A percentile compares a stretch with the other conserved stretches of the same genome.
Conservation (phyloP, 306 rosid species). For the Boehmeria nivea region DNA sequence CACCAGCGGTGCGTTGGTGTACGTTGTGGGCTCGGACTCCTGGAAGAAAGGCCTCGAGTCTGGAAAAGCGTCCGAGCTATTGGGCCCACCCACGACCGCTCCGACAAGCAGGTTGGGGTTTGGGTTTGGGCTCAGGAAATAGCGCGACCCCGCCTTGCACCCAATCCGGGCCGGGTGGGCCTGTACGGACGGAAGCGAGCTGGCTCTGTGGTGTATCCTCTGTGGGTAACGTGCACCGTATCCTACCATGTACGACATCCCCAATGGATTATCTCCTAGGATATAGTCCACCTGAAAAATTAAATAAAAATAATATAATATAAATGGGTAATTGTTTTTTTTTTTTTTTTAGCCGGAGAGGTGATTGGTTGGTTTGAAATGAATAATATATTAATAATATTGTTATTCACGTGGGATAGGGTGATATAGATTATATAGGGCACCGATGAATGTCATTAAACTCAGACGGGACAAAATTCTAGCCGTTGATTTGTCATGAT, state of each 20-base stretch:
- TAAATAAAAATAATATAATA: not conserved
- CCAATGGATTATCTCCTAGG: conserved; percentile 82
- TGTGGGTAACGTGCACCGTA: conserved; percentile 78
- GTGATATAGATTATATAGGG: too few species aligned
- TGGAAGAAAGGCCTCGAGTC: conserved; percentile 90
- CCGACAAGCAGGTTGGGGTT: conserved; percentile 78
- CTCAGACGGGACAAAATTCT: too few species aligned
- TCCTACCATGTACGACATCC: conserved; percentile 98
- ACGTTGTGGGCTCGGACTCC: conserved; percentile 89
- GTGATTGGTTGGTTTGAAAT: too few species aligned
- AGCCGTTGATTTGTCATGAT: conserved; percentile 54
- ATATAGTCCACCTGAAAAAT: conserved; percentile 77
- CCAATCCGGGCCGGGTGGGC: conserved; percentile 75
- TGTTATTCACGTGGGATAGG: not conserved
- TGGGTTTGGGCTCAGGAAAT: conserved; percentile 59
- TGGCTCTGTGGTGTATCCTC: conserved; percentile 85
- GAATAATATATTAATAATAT: not conserved
- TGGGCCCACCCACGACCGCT: conserved; percentile 90
- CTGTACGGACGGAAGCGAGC: conserved; percentile 70
- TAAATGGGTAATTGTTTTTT: too few species aligned
- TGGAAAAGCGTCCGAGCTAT: conserved; percentile 65
- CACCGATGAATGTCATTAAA: too few species aligned
- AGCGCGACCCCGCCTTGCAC: conserved; percentile 76
- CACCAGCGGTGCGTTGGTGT: conserved; percentile 80
- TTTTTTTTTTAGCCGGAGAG: too few species aligned